A percentile compares a stretch with the other conserved stretches of the same genome.
phyloP scores from a whole-genome alignment of 2,329 filamentous ascomycete genomes.

The Nannizzia gypsea region DNA sequence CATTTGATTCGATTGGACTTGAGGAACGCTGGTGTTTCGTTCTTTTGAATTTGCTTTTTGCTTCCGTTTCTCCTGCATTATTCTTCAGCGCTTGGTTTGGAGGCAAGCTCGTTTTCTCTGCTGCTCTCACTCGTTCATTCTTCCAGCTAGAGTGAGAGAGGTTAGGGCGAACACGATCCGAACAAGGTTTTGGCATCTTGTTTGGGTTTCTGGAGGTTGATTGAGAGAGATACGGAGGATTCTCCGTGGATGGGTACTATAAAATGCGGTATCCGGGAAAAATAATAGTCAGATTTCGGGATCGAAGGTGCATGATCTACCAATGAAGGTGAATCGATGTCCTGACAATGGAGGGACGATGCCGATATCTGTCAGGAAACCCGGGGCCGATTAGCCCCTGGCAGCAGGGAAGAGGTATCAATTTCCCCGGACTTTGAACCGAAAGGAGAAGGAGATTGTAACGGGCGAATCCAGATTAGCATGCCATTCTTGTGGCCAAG shows the following conservation, averaged over 20 bases:
- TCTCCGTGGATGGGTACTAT: neutral
- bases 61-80: neutral
- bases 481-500: neutral
- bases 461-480: neutral
- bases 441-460: slow-evolving; percentile 1
- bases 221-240: neutral
- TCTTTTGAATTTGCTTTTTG: neutral
- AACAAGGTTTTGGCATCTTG: neutral
- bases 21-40: neutral
- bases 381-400: slow-evolving; percentile 1
- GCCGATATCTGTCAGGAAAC: neutral
- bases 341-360: neutral
- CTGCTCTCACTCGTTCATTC: neutral
- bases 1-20: neutral
- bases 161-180: neutral
- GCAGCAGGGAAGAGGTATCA: neutral
- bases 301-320: slow-evolving; percentile 3
- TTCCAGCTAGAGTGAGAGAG: neutral
- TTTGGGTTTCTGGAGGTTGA: neutral
- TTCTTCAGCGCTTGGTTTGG: neutral
- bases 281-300: slow-evolving; percentile 1
- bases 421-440: slow-evolving; percentile 6
- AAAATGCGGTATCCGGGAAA: neutral
- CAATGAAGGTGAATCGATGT: neutral
- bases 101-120: neutral